phyloP scores from a whole-genome alignment of 306 rosid species.

The Crotalaria pallida region DNA sequence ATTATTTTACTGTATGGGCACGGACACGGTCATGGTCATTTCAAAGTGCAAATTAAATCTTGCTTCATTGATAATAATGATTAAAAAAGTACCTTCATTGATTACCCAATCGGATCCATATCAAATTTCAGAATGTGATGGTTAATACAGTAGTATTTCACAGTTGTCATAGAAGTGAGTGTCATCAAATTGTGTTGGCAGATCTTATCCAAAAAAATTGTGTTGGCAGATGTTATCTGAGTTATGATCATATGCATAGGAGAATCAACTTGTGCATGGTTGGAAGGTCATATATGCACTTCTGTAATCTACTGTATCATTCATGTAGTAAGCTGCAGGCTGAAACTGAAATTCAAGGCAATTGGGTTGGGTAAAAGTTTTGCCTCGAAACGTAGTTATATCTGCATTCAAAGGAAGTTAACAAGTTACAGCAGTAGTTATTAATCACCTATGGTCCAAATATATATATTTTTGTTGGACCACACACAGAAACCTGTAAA shows the following conservation, averaged over 20 bases:
- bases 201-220: no score
- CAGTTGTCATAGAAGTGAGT: neutral
- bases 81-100: neutral
- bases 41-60: neutral
- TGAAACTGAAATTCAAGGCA: neutral
- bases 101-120: constrained; percentile 8
- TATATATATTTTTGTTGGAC: neutral
- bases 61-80: neutral
- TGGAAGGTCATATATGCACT: constrained; percentile 2
- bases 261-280: neutral
- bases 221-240: neutral
- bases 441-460: neutral
- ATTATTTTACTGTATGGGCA: no score
- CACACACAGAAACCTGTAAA: neutral
- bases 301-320: neutral
- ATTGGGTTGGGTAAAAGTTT: constrained; percentile 7
- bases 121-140: neutral
- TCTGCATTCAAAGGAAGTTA: neutral
- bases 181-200: neutral
- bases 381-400: neutral
- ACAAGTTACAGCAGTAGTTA: neutral
- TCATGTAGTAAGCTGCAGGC: neutral
- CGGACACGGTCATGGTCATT: neutral
- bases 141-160: neutral
- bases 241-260: neutral